Evolutionary conservation across 805 yeast species (phyloP), one percentile per base, ranked within the genome.

Genomic region (Candida oleophila): DNA sequence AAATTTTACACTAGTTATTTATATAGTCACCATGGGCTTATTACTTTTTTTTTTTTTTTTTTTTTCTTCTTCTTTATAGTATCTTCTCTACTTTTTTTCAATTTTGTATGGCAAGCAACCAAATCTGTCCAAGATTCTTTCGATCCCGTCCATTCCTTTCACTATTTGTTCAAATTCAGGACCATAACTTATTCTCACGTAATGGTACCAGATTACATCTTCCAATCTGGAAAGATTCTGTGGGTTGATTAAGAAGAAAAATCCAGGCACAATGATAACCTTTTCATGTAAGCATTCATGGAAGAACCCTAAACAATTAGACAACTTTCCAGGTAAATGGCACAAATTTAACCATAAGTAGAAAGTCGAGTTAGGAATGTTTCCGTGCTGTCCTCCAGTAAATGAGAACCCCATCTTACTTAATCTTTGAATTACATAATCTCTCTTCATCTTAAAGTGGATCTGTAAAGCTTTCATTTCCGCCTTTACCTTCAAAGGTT

Each of bases 181-280:
- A 1, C 85, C 85, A 54, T 80, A 80, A 44, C 83, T 78, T 49
- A 80, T 67, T 57, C 85, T 65, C 14, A 80, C 82, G 53, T 70
- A 80, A 45, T 79, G 77, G 56, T 78, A 80, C 83, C 81, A 79
- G 36, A 76, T 81, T 34, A 78, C 80, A 51, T 80, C 85, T 48
- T 71, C 79, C 43, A 80, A 62, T 18, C 65, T 59, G 4, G 71
- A 62, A 57, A 73, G 68, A 57, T 72, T 72, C 48, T 71, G 74
- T 3, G 85, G 85, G 51, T 80, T 80, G 51, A 80, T 70, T 56
- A 80, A 79, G 57, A 80, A 80, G 66, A 80, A 80, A 51, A 80
- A 80, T 2, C 85, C 85, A 3, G 85, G 85, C 16, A 80, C 85
- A 28, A 77, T 75, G 55, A 80, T 80, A 11, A 79, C 82, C 53